Conservation (phyloP, 2,329 filamentous ascomycete species). For the Macrophomina tecta region DNA sequence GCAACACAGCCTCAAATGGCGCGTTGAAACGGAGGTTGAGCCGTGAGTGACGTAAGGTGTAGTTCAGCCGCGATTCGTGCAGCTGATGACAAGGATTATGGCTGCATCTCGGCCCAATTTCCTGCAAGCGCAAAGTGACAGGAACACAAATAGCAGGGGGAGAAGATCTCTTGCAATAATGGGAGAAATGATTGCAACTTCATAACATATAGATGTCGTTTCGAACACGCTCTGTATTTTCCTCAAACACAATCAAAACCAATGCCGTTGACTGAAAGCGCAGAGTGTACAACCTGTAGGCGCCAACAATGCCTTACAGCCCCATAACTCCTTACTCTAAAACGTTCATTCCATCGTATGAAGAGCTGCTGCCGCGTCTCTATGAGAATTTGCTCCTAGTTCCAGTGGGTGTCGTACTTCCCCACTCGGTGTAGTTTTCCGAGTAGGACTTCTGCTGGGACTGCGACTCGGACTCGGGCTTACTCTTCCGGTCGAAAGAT, state of each 20-base stretch:
- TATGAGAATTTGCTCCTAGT: constrained; percentile 43
- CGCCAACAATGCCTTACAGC: constrained; percentile 19
- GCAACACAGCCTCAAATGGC: constrained; percentile 8
- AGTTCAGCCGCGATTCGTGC: constrained; percentile 7
- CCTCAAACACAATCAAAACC: not conserved
- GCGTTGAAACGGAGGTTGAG: constrained; percentile 15
- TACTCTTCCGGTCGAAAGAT: constrained; percentile 36
- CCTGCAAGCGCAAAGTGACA: constrained; percentile 5
- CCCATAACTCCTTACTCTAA: constrained; percentile 27
- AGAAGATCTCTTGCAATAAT: not conserved
- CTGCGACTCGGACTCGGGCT: constrained; percentile 38
- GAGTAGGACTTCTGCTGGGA: constrained; percentile 23
- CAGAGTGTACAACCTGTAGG: not conserved
- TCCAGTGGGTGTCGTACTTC: constrained; percentile 37
- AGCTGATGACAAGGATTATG: constrained; percentile 14
- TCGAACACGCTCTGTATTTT: not conserved
- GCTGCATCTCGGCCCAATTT: constrained; percentile 20
- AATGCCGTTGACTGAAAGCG: not conserved
- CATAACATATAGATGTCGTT: not conserved
- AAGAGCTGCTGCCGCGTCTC: constrained; percentile 22
- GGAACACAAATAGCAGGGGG: not conserved
- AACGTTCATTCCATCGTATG: constrained; percentile 24
- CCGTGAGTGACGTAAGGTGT: constrained; percentile 15
- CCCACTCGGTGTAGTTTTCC: constrained; percentile 19
- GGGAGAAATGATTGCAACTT: not conserved